These are phyloP conservation scores for Alectoria sarmentosa DNA, from an alignment of 495 filamentous ascomycete species.

Conservation along the genomic window DNA sequence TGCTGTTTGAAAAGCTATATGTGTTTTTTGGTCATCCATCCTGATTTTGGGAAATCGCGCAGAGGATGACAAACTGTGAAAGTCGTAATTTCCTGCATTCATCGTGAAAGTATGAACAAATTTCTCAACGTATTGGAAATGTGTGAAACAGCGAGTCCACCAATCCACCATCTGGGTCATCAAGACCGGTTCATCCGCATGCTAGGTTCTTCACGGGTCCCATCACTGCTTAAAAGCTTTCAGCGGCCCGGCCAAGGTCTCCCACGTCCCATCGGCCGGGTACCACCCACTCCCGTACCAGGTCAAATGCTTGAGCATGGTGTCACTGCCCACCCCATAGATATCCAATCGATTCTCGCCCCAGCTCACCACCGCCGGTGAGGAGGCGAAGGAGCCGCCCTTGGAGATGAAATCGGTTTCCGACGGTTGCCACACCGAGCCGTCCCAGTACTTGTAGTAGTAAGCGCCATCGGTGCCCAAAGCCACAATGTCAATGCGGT, in stretches of 20 bases:
- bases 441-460: slow-evolving; percentile 23
- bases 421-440: slow-evolving; percentile 19
- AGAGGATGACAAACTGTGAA: no score
- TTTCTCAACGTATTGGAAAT: not conserved
- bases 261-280: slow-evolving; percentile 4
- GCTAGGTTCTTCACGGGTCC: no score
- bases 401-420: not conserved
- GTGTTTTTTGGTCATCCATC: no score
- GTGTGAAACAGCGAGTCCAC: not conserved
- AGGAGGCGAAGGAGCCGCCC: slow-evolving; percentile 24
- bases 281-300: slow-evolving; percentile 21
- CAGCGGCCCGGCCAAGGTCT: slow-evolving; percentile 1
- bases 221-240: not conserved
- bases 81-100: no score
- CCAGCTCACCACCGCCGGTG: slow-evolving; percentile 30
- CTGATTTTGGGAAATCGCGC: no score
- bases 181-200: not conserved
- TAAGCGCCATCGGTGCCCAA: slow-evolving; percentile 10
- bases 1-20: no score
- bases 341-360: slow-evolving; percentile 32
- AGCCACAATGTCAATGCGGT: slow-evolving; percentile 26
- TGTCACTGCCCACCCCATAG: slow-evolving; percentile 24
- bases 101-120: no score
- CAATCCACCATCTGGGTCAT: not conserved
- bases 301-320: slow-evolving; percentile 12